Base-by-base conservation (phyloP, 331 rosid species). In the Malus hybrid region DNA sequence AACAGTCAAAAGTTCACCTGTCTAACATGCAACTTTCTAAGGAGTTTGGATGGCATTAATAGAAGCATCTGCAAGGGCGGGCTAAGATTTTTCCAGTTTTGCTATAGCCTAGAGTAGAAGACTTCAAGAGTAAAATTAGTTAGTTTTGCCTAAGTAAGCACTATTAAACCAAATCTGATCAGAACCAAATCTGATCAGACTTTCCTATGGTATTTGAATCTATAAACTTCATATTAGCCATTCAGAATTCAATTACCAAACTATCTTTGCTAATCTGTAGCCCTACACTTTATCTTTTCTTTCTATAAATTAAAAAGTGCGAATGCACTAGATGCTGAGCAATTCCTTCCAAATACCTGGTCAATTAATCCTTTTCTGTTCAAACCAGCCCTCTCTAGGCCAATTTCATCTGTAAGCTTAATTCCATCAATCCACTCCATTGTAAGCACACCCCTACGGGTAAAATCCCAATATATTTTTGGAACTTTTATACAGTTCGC, bases 381-480 rank as follows among this genome's bases (percentile, higher is more conserved):
- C 88, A 94, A 79, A 78, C 83, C 78, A 78, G 97, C 99, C 76
- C 71, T 73, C 66, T 69, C 79, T 85, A 94, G 80, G 34, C 91
- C 81, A 19, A 48, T 65, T 84, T 90, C 93, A 86, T 94, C 96
- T 8, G 99, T 92, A 76, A 94, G 97, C 90, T 94, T 94, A 71
- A 94, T 94, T 72, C 97, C 97, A 82, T 94, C 96, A 57, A 94
- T 44, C 99, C 99, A 94, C 77, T 94, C 99, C 99, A 92, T 94
- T 33, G 99, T 94, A 79, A 94, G 90, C 83, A 94, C 86, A 60
- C 93, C 90, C 39, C 87, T 72, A 72, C 88, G 76, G 18, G 96
- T 92, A 74, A 84, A 73, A 69, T 87, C 85, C 99, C 99, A 94
- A 72, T 86, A 94, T 83, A 94, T 94, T 88, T 92, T 94, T 73